These are phyloP conservation scores for Trametes sp. DNA, from an alignment of 1,284 basidiomycete genomes.

Conservation along the genomic window DNA sequence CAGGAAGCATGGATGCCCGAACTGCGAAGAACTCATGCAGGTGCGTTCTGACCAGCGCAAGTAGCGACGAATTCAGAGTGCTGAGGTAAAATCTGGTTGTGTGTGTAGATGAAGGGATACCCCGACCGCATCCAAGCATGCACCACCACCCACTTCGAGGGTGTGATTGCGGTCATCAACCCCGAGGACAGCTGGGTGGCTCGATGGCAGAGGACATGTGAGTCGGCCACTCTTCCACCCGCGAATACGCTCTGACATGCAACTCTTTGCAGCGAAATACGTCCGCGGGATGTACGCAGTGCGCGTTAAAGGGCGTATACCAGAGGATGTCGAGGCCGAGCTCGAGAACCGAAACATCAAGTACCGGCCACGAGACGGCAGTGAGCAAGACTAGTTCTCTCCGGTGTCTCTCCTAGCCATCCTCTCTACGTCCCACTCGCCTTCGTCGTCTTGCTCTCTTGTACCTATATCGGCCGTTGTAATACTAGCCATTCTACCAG, in stretches of 20 bases:
- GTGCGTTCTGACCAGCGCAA: slow-evolving; percentile 49
- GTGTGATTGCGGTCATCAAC: slow-evolving; percentile 89
- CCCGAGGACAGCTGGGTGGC: slow-evolving; percentile 96
- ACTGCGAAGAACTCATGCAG: slow-evolving; percentile 96
- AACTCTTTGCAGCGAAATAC: slow-evolving; percentile 72
- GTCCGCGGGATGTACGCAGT: slow-evolving; percentile 89
- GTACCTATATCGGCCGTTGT: slow-evolving; percentile 5
- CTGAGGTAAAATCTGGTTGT: not conserved
- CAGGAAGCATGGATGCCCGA: slow-evolving; percentile 88
- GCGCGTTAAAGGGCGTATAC: slow-evolving; percentile 86
- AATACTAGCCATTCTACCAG: not conserved
- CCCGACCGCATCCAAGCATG: slow-evolving; percentile 86
- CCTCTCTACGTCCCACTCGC: too few relatives aligned
- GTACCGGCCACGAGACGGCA: slow-evolving; percentile 81
- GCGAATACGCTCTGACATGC: not conserved
- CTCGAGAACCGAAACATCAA: slow-evolving; percentile 79
- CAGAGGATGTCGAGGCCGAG: slow-evolving; percentile 85
- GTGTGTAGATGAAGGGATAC: slow-evolving; percentile 83
- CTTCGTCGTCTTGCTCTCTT: not conserved
- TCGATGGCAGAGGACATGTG: slow-evolving; percentile 90
- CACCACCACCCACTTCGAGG: slow-evolving; percentile 96
- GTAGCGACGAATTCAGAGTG: too few relatives aligned
- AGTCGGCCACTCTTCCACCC: slow-evolving; percentile 41
- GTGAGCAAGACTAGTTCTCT: slow-evolving; percentile 67
- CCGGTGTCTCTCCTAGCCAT: not conserved